Base-by-base conservation (phyloP, 768 basidiomycete species). In the Gyrodon lividus region DNA sequence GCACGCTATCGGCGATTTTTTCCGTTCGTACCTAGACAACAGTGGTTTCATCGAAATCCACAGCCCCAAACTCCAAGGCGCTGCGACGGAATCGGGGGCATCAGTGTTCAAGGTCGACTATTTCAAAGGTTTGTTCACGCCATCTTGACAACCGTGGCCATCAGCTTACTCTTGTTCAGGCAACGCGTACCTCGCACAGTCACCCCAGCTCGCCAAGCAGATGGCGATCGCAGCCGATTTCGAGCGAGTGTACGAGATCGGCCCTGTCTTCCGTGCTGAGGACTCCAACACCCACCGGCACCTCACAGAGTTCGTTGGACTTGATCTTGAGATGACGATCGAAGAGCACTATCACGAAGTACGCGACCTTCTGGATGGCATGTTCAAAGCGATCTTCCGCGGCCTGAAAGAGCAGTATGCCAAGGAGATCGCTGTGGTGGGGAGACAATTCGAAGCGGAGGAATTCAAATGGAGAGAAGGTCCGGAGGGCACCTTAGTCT, bases 201-300 rank as follows among this genome's bases (percentile, higher is more conserved):
- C 91, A 34, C 97, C 97, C 35, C 97, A 99, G 66, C 77, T 98
- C 14, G 92, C 94, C 45, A 99, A 99, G 71, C 97, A 99, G 72
- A 99, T 99, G 97, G 91, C 89, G 54, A 98, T 99, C 61, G 93
- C 97, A 30, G 94, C 92, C 48, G 97, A 98, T 73, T 94, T 98
- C 66, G 97, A 98, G 70, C 83, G 93, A 28, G 97, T 99, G 7
- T 99, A 95, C 72, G 97, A 99, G 72, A 93, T 99, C 54, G 97
- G 86, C 0, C 84, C 87, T 50, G 96, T 98, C 49, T 98, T 98
- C 78, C 92, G 97, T 55, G 97, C 97, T 14, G 97, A 98, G 71
- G 84, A 98, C 70, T 88, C 96, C 42, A 92, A 95, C 71, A 98
- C 97, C 3, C 92, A 98, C 67, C 89, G 97, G 45, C 97, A 99